Evolutionary conservation across 2,329 filamentous ascomycete species (phyloP).

Genomic region (Cephalotrichum gorgonifer): DNA sequence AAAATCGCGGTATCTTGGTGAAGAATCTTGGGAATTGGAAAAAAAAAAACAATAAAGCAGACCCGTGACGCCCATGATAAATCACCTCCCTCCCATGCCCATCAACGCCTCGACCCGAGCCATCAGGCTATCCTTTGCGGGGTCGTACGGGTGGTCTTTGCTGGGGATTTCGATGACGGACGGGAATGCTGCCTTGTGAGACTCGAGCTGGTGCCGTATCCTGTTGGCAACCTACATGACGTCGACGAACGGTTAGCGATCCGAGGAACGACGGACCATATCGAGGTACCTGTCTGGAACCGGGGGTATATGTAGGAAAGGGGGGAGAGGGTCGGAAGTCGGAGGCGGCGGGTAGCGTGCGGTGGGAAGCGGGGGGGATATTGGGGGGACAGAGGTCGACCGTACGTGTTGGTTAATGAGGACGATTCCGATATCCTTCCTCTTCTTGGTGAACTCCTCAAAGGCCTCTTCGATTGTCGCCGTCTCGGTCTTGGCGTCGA

Average conservation of each 20-base stretch:
- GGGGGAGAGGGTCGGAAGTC: not conserved
- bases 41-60: not conserved
- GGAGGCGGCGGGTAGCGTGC: not conserved
- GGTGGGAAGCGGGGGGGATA: too few relatives aligned
- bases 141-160: slow-evolving; percentile 98
- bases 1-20: not conserved
- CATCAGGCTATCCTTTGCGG: slow-evolving; percentile 89
- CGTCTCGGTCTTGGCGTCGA: slow-evolving; percentile 87
- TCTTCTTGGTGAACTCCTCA: slow-evolving; percentile 73
- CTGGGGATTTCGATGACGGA: slow-evolving; percentile 92
- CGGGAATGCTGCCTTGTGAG: slow-evolving; percentile 92
- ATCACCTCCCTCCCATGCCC: not conserved
- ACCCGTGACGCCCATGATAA: not conserved
- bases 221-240: slow-evolving; percentile 75
- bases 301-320: too few relatives aligned
- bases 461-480: slow-evolving; percentile 83
- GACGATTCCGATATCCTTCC: slow-evolving; percentile 94
- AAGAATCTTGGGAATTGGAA: not conserved
- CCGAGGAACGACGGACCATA: too few relatives aligned
- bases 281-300: too few relatives aligned
- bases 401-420: slow-evolving; percentile 95
- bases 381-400: not conserved
- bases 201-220: slow-evolving; percentile 84
- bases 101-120: slow-evolving; percentile 3
- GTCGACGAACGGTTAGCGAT: not conserved